Evolutionary conservation across 2,329 filamentous ascomycete species (phyloP).

Genomic region (Dothistroma septosporum): DNA sequence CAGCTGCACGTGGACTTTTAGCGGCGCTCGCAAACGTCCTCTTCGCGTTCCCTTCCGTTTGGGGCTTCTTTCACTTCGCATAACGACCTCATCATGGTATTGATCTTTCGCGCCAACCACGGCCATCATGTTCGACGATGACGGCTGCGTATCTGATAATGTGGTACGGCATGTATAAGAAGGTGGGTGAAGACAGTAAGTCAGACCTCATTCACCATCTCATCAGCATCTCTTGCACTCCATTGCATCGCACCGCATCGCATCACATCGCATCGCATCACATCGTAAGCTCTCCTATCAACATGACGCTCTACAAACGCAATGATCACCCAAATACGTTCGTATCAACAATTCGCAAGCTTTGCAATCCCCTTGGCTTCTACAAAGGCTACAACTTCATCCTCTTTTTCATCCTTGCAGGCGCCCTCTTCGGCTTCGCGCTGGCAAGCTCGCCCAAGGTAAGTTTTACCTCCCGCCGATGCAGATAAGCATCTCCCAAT

Average conservation of each 20-base stretch:
- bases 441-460: slow-evolving; percentile 50
- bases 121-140: background rate
- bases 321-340: slow-evolving; percentile 21
- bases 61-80: background rate
- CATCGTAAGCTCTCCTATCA: background rate
- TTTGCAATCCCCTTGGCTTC: slow-evolving; percentile 53
- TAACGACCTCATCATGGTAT: background rate
- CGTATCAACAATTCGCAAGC: slow-evolving; percentile 13
- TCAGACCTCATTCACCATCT: background rate
- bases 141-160: background rate
- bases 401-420: slow-evolving; percentile 40
- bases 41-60: background rate
- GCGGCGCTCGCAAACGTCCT: background rate
- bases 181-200: background rate
- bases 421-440: slow-evolving; percentile 44
- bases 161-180: background rate
- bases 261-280: background rate
- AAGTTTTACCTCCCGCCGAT: too few species aligned
- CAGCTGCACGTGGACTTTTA: too few species aligned
- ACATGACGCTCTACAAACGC: slow-evolving; percentile 15
- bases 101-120: background rate
- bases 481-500: too few species aligned
- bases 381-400: slow-evolving; percentile 55
- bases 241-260: background rate
- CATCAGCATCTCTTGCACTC: background rate